Evolutionary conservation across 129 eudicot genomes (phyloP).

Genomic region (Flaveria sonorensis): DNA sequence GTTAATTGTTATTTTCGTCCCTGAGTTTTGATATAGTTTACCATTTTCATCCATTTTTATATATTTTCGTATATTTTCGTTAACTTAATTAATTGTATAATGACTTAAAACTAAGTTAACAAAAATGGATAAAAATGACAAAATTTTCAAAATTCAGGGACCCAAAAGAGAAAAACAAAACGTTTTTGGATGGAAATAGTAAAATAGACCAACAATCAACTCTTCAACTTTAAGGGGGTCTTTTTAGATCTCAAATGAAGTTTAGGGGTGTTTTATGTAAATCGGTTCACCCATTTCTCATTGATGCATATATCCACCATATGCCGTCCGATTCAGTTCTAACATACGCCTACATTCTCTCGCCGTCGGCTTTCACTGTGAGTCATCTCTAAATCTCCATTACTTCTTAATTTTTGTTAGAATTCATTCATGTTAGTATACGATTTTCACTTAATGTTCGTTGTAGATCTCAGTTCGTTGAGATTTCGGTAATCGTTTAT

Average conservation of each 20-base stretch:
- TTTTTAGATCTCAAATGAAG: neutral
- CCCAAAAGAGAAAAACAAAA: no score
- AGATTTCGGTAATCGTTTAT: neutral
- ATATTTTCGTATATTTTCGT: no score
- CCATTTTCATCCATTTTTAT: no score
- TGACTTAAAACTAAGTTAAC: no score
- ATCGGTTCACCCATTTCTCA: neutral
- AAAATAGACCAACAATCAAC: no score
- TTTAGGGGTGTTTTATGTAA: neutral
- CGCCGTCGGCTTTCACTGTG: conserved; percentile 28
- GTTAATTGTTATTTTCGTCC: no score
- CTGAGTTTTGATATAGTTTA: no score
- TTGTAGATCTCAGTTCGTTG: conserved; percentile 21
- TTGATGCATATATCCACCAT: neutral
- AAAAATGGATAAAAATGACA: no score
- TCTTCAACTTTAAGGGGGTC: neutral
- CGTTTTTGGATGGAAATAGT: no score
- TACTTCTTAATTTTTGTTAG: neutral
- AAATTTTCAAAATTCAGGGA: no score
- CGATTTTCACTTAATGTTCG: neutral
- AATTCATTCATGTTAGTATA: neutral
- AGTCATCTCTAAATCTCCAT: conserved; percentile 13
- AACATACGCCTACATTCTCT: conserved; percentile 33
- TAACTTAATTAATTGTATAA: no score
- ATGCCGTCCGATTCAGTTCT: conserved; percentile 10